Evolutionary conservation across 129 eudicot species (phyloP).

Genomic region (Dittrichia graveolens): DNA sequence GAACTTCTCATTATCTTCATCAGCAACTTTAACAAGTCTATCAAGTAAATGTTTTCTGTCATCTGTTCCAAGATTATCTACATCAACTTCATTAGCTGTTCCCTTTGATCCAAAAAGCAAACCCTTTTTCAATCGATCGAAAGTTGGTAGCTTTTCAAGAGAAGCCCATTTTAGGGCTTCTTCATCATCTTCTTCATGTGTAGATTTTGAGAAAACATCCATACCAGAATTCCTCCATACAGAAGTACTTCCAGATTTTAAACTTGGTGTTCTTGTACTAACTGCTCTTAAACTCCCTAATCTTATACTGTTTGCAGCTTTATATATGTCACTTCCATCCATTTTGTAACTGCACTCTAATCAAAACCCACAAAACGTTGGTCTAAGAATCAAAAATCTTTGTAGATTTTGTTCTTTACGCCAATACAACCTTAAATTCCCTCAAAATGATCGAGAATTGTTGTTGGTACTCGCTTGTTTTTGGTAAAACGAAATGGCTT

Average conservation of each 20-base stretch:
- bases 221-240: slow-evolving; percentile 56
- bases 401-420: slow-evolving; percentile 18
- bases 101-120: slow-evolving; percentile 65
- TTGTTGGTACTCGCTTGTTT: background rate
- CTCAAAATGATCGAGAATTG: background rate
- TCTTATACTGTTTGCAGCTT: slow-evolving; percentile 38
- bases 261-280: slow-evolving; percentile 37
- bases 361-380: slow-evolving; percentile 28
- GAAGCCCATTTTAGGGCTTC: slow-evolving; percentile 95
- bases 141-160: slow-evolving; percentile 83
- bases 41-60: slow-evolving; percentile 60
- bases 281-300: slow-evolving; percentile 42
- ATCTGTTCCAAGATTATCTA: slow-evolving; percentile 55
- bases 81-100: slow-evolving; percentile 53
- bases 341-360: slow-evolving; percentile 25
- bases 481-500: background rate
- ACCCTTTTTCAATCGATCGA: slow-evolving; percentile 72
- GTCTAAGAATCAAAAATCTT: slow-evolving; percentile 7
- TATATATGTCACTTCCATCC: slow-evolving; percentile 46
- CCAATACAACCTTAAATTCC: slow-evolving; percentile 15
- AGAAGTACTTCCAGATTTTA: slow-evolving; percentile 54
- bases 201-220: slow-evolving; percentile 59
- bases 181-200: slow-evolving; percentile 75
- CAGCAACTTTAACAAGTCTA: slow-evolving; percentile 65
- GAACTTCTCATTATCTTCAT: slow-evolving; percentile 83